A percentile compares a stretch with the other conserved stretches of the same genome.
phyloP scores from a whole-genome alignment of 176 grass and related monocot genomes.

The Phragmites australis region DNA sequence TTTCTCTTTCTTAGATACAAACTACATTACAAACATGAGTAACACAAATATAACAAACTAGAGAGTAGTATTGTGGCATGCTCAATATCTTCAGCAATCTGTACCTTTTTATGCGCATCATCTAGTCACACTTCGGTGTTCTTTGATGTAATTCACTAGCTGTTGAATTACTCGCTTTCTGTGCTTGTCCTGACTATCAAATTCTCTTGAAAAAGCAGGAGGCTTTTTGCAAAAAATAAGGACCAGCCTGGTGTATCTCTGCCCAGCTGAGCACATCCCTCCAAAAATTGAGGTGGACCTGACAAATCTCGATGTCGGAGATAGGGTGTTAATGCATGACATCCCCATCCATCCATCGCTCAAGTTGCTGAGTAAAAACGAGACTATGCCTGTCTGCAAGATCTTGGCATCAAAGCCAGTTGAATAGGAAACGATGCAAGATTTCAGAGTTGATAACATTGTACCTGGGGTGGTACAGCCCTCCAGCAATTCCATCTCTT shows the following conservation, averaged over 20 bases:
- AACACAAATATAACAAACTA: constrained; percentile 1
- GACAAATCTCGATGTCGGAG: constrained; percentile 80
- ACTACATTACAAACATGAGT: neutral
- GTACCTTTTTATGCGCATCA: neutral
- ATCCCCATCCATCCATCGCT: constrained; percentile 55
- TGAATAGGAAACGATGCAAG: constrained; percentile 27
- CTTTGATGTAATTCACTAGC: constrained; percentile 12
- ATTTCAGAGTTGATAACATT: constrained; percentile 20
- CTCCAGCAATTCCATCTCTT: constrained; percentile 13
- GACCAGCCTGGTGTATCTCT: constrained; percentile 61
- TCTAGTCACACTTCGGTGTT: constrained; percentile 21
- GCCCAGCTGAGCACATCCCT: constrained; percentile 83
- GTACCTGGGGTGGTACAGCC: constrained; percentile 26
- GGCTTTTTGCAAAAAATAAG: constrained; percentile 89
- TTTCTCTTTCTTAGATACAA: neutral
- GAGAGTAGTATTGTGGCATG: neutral
- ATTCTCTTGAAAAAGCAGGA: constrained; percentile 50
- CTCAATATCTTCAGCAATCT: neutral
- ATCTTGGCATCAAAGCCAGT: constrained; percentile 66
- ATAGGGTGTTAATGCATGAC: constrained; percentile 71
- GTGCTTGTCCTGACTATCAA: constrained; percentile 28
- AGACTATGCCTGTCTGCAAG: constrained; percentile 71
- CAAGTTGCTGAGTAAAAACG: constrained; percentile 75
- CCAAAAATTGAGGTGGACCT: constrained; percentile 93
- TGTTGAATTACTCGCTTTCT: neutral